Evolutionary conservation across 2,329 filamentous ascomycete genomes (phyloP).

Genomic region (Trichoderma citrinoviride): DNA sequence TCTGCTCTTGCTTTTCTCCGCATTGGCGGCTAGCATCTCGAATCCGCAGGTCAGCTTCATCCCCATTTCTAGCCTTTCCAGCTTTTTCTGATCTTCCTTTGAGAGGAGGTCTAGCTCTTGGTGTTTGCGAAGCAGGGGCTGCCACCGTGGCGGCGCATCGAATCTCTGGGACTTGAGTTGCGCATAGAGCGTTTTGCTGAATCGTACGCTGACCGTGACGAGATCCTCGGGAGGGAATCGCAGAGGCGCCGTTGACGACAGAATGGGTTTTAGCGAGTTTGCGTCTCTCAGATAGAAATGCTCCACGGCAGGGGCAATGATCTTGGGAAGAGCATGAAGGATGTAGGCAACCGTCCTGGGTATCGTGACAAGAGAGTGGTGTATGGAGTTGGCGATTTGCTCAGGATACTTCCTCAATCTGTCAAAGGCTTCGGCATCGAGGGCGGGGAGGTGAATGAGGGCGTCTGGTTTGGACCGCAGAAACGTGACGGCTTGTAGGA

Average conservation of each 20-base stretch:
- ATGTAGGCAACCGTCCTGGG: constrained; percentile 81
- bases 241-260: constrained; percentile 53
- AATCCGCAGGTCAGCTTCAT: constrained; percentile 91
- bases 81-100: constrained; percentile 23
- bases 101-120: constrained; percentile 23
- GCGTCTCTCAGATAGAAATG: constrained; percentile 90
- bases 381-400: constrained; percentile 71
- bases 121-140: constrained; percentile 29
- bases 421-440: constrained; percentile 90
- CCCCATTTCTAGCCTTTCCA: constrained; percentile 60
- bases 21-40: constrained; percentile 75
- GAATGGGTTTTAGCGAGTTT: constrained; percentile 66
- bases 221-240: constrained; percentile 75
- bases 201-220: constrained; percentile 73
- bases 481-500: constrained; percentile 62
- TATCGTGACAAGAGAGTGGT: constrained; percentile 69
- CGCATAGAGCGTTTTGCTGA: constrained; percentile 87
- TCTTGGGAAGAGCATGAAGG: constrained; percentile 69
- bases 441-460: constrained; percentile 67
- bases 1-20: constrained; percentile 65
- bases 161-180: constrained; percentile 88
- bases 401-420: constrained; percentile 78
- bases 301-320: constrained; percentile 81
- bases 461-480: constrained; percentile 55
- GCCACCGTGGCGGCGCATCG: constrained; percentile 57